Evolutionary conservation across 2,329 filamentous ascomycete species (phyloP).

Genomic region (Paracoccidioides brasiliensis): DNA sequence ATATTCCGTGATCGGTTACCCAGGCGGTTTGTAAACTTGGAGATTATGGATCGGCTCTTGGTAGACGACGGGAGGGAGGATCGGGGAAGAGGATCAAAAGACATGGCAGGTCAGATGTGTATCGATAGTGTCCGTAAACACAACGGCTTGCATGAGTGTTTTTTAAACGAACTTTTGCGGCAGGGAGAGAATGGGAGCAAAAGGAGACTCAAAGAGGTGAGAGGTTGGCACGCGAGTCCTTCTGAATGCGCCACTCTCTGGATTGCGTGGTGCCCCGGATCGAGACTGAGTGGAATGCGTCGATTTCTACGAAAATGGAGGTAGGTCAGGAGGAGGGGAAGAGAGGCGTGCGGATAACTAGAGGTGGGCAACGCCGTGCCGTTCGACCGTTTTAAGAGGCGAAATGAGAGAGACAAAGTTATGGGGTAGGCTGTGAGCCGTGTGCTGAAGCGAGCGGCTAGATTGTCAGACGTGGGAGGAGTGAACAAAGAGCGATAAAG

Average conservation of each 20-base stretch:
- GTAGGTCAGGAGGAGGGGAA: background rate
- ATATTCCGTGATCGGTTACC: constrained; percentile 41
- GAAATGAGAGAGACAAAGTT: background rate
- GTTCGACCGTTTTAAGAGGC: too few relatives aligned
- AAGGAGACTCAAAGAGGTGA: background rate
- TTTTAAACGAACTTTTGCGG: too few relatives aligned
- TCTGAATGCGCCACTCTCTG: background rate
- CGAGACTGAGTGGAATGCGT: background rate
- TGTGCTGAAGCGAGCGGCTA: background rate
- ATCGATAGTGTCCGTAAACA: constrained; percentile 24
- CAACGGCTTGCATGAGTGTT: background rate
- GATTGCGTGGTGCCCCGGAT: background rate
- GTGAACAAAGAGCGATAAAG: background rate
- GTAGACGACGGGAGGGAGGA: constrained; percentile 25
- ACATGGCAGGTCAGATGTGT: constrained; percentile 27
- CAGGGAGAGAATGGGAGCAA: background rate
- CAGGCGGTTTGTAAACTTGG: constrained; percentile 45
- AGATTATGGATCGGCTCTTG: constrained; percentile 35
- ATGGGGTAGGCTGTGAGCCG: background rate
- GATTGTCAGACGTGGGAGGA: background rate
- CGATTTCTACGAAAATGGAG: background rate
- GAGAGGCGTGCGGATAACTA: background rate
- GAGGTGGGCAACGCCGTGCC: background rate
- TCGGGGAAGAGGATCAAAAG: constrained; percentile 24
- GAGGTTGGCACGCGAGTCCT: background rate